Evolutionary conservation across 768 basidiomycete species (phyloP).

Genomic region (Xerocomellus chrysenteron): DNA sequence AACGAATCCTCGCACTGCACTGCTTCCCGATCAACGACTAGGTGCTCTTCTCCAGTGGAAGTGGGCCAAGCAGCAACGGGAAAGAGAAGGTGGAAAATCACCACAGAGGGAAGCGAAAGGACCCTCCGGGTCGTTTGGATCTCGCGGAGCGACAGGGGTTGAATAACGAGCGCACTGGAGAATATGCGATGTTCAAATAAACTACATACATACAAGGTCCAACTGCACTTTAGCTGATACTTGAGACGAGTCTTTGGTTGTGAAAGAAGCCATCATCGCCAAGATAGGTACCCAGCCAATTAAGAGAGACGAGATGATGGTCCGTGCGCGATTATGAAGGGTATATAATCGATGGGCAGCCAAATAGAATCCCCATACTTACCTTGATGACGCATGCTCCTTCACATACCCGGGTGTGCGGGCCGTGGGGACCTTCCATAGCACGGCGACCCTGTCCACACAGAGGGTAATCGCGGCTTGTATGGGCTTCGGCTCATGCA

Average conservation of each 20-base stretch:
- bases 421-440: slow-evolving; percentile 52
- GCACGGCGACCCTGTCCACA: slow-evolving; percentile 57
- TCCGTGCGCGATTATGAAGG: slow-evolving; percentile 20
- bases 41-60: slow-evolving; percentile 64
- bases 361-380: slow-evolving; percentile 41
- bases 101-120: background rate
- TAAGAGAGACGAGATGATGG: slow-evolving; percentile 10
- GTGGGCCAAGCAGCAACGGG: slow-evolving; percentile 43
- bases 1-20: slow-evolving; percentile 70
- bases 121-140: background rate
- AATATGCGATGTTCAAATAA: too few species aligned
- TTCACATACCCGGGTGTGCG: slow-evolving; percentile 54
- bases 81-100: slow-evolving; percentile 1
- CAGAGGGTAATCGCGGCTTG: slow-evolving; percentile 46
- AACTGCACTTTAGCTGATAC: too few species aligned
- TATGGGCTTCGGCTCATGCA: slow-evolving; percentile 71
- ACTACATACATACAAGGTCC: too few species aligned
- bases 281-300: background rate
- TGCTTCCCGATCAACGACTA: slow-evolving; percentile 55
- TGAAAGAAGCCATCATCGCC: too few species aligned
- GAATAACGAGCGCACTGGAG: background rate
- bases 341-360: slow-evolving; percentile 13
- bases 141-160: background rate
- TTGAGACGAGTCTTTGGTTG: too few species aligned
- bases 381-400: slow-evolving; percentile 59